phyloP scores from a whole-genome alignment of 2,329 filamentous ascomycete species.

The Aaosphaeria arxii region DNA sequence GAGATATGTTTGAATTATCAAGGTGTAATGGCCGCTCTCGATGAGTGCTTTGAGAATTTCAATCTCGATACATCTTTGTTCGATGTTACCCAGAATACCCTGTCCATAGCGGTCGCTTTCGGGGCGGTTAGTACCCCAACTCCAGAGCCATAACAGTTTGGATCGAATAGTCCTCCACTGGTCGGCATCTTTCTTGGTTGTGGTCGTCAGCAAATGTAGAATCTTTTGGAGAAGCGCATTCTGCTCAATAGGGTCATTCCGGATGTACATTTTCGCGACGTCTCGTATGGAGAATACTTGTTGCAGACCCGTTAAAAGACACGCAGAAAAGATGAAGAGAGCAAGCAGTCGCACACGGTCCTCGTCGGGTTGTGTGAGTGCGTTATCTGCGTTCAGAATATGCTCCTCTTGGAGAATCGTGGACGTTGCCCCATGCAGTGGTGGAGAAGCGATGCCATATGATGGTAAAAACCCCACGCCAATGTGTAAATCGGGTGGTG shows the following conservation, averaged over 20 bases:
- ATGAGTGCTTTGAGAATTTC: conserved; percentile 70
- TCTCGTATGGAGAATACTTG: conserved; percentile 41
- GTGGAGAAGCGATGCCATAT: conserved; percentile 35
- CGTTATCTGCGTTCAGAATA: conserved; percentile 59
- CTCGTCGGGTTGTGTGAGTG: conserved; percentile 60
- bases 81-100: conserved; percentile 58
- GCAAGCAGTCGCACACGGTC: conserved; percentile 59
- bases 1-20: conserved; percentile 58
- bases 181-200: conserved; percentile 59
- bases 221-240: conserved; percentile 57
- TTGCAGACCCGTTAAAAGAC: conserved; percentile 41
- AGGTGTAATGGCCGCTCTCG: conserved; percentile 59
- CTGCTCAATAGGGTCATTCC: conserved; percentile 64
- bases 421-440: conserved; percentile 27
- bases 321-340: conserved; percentile 55
- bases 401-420: conserved; percentile 39
- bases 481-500: conserved; percentile 45
- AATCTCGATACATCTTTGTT: conserved; percentile 61
- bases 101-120: conserved; percentile 38
- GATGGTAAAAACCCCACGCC: conserved; percentile 42
- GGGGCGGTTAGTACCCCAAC: conserved; percentile 60
- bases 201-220: conserved; percentile 53
- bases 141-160: conserved; percentile 69
- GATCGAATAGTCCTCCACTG: conserved; percentile 51
- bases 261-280: conserved; percentile 59